Base-by-base conservation (phyloP, 441 rosid species). In the Populus trichocarpa region DNA sequence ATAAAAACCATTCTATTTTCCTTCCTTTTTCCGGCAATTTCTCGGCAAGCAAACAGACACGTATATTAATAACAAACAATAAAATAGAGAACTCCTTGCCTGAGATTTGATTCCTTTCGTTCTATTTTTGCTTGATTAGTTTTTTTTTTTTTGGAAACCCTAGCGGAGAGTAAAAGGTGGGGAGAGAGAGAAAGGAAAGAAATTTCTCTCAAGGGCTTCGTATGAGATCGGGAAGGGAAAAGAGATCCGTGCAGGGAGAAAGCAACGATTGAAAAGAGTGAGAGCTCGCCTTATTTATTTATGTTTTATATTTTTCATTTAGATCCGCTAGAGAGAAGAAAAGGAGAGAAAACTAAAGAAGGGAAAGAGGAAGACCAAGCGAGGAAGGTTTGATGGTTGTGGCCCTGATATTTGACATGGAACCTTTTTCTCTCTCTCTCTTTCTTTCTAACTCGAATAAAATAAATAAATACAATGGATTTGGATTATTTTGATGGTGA, bases 101-200 rank as follows among this genome's bases (percentile, higher is more conserved):
- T 78, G 77, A 64, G 72, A 83, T 65, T 42, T 30, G 70, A 67
- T 68, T 26, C 8, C 2, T 46, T 66, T n/a, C 25, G 66, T 71
- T 4, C 28, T 38, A 16, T 6, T 50, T 28, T 36, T 11, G 8
- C 33, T 70, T 23, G 46, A 7, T 6, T 53, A n/a, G 73, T n/a
- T 22, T 28, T 26, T 67, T 26, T 67, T 67, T 65, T 42, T n/a
- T 18, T 26, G 42, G 77, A 86, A 88, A 86, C 91, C 91, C 88
- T 84, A 89, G 81, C 10, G 71, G 20, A 32, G 68, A 64, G 36
- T 66, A 70, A 36, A 13, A 77, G 9, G 64, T n/a, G 16, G 46
- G 71, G 33, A 71, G 23, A 25, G 75, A 16, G 20, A 35, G 59
- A 33, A 53, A 66, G 38, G 63, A 46, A 20, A 25, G 59, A 59